These are phyloP conservation scores for Penicillium sp. DNA, from an alignment of 2,329 filamentous ascomycete species.

Conservation along the genomic window DNA sequence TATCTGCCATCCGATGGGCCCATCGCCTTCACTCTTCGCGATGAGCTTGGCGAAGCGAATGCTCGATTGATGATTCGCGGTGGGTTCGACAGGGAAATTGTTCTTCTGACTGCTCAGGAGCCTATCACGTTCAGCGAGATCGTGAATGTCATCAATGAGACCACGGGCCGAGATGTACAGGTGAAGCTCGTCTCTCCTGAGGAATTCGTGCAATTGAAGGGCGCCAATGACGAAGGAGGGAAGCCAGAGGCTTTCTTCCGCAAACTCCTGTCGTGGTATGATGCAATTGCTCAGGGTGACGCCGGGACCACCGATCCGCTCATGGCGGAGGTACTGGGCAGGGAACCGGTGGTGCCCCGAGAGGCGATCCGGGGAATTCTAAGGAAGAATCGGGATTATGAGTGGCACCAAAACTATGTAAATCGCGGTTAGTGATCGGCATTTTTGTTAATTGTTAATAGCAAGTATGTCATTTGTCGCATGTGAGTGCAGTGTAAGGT, in stretches of 20 bases:
- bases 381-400: constrained; percentile 35
- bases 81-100: constrained; percentile 34
- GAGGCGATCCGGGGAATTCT: constrained; percentile 31
- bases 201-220: constrained; percentile 33
- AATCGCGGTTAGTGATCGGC: constrained; percentile 13
- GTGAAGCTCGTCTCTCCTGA: constrained; percentile 35
- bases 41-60: constrained; percentile 56
- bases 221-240: constrained; percentile 35
- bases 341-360: constrained; percentile 43
- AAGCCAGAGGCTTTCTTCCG: constrained; percentile 41
- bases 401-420: constrained; percentile 48
- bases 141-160: constrained; percentile 39
- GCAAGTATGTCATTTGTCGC: background rate
- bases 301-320: constrained; percentile 42
- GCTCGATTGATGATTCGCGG: constrained; percentile 51
- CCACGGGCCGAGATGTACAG: constrained; percentile 31
- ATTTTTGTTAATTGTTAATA: background rate
- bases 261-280: constrained; percentile 46
- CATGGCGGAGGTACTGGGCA: constrained; percentile 46
- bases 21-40: constrained; percentile 52
- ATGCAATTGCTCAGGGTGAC: constrained; percentile 47
- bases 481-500: background rate
- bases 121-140: constrained; percentile 37
- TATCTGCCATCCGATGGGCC: constrained; percentile 42
- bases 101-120: constrained; percentile 40